These are phyloP conservation scores for Lactarius akahatsu DNA, from an alignment of 768 basidiomycete genomes.

Conservation along the genomic window DNA sequence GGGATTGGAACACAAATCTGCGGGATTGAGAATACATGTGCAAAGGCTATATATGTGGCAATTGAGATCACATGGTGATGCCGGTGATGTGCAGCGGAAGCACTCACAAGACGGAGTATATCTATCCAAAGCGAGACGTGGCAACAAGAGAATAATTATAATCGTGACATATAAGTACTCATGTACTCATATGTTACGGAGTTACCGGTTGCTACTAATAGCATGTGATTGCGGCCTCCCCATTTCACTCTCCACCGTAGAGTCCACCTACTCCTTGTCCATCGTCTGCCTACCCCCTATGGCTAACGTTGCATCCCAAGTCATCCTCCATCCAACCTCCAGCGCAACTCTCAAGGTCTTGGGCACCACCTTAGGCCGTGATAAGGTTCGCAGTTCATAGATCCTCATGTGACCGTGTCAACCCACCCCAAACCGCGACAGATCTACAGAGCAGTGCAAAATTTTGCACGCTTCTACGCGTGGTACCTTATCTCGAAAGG, in stretches of 20 bases:
- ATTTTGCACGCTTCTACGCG: constrained; percentile 83
- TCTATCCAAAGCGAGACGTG: constrained; percentile 35
- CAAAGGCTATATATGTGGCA: constrained; percentile 16
- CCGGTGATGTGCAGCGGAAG: constrained; percentile 29
- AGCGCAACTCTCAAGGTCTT: constrained; percentile 75
- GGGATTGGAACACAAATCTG: constrained; percentile 14
- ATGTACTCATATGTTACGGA: not conserved
- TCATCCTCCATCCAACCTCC: constrained; percentile 82
- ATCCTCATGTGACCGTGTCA: constrained; percentile 1
- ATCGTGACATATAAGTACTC: not conserved
- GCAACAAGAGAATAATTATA: constrained; percentile 4
- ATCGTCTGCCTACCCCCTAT: constrained; percentile 28
- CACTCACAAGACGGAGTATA: constrained; percentile 22
- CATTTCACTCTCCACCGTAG: constrained; percentile 1
- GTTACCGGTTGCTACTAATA: too few relatives aligned
- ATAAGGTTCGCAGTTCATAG: constrained; percentile 62
- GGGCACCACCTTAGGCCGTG: constrained; percentile 80
- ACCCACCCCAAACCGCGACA: constrained; percentile 34
- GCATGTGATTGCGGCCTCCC: constrained; percentile 21
- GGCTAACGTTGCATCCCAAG: constrained; percentile 59
- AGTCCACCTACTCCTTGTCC: not conserved
- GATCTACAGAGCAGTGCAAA: constrained; percentile 90
- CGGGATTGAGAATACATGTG: constrained; percentile 12
- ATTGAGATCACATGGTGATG: constrained; percentile 37
- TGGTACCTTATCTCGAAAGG: constrained; percentile 77